phyloP scores from a whole-genome alignment of 768 basidiomycete genomes.

The Tubosaeta brunneosetosa region DNA sequence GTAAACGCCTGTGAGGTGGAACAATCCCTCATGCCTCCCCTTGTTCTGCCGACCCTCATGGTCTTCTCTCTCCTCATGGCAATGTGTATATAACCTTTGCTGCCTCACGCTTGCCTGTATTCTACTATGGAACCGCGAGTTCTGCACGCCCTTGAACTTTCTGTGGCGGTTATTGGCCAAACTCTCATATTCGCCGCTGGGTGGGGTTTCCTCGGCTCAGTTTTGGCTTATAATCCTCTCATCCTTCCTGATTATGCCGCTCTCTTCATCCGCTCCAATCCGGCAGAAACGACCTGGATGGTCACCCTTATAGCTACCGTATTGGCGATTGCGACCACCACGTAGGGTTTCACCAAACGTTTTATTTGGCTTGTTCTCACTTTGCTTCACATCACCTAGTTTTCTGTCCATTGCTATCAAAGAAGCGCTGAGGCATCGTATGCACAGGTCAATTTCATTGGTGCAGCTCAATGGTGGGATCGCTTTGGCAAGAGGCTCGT shows the following conservation, averaged over 20 bases:
- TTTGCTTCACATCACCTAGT: background rate
- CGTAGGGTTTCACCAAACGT: background rate
- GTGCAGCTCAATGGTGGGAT: background rate
- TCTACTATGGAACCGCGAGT: background rate
- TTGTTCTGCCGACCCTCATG: background rate
- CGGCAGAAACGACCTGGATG: background rate
- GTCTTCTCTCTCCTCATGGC: background rate
- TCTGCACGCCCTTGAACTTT: background rate
- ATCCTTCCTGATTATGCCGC: background rate
- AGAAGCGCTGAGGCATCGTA: slow-evolving; percentile 9
- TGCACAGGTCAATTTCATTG: slow-evolving; percentile 7
- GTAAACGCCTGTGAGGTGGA: background rate
- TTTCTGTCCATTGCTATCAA: slow-evolving; percentile 4
- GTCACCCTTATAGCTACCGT: background rate
- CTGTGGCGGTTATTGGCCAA: background rate
- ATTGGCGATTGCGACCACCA: background rate
- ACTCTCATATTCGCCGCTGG: background rate
- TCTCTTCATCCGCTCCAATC: background rate
- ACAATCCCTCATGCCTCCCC: background rate
- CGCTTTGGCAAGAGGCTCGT: slow-evolving; percentile 3
- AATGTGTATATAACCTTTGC: background rate
- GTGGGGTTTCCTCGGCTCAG: background rate
- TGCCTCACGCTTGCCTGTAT: background rate
- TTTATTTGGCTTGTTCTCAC: background rate
- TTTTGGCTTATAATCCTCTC: background rate